Conservation (phyloP, 805 yeast species). For the Ogataea chonburiensis region DNA sequence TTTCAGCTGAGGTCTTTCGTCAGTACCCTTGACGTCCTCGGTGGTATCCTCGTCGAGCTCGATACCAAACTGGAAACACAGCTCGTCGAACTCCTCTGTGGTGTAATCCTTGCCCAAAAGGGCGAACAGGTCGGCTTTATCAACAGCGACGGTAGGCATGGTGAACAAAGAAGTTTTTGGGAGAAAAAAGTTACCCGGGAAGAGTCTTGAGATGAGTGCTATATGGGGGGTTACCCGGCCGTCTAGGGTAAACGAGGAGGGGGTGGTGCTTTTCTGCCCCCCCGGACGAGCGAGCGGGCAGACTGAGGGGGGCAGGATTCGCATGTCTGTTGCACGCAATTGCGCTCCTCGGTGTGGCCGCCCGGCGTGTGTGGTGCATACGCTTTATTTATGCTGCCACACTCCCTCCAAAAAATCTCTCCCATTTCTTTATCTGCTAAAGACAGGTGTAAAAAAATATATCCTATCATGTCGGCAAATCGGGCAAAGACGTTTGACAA, state of each 20-base stretch:
- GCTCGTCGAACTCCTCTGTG: constrained; percentile 91
- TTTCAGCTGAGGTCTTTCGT: constrained; percentile 93
- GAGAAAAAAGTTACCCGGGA: constrained; percentile 13
- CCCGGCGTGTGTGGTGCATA: too few relatives aligned
- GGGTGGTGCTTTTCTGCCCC: not conserved
- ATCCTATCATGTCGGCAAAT: constrained; percentile 44
- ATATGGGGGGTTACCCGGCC: constrained; percentile 10
- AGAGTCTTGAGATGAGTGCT: not conserved
- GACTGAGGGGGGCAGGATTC: too few relatives aligned
- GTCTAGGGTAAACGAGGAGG: not conserved
- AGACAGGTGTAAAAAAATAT: constrained; percentile 14
- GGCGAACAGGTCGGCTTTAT: constrained; percentile 86
- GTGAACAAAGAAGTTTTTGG: constrained; percentile 15
- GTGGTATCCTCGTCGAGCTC: constrained; percentile 98
- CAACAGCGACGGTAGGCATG: constrained; percentile 98
- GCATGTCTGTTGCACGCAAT: too few relatives aligned
- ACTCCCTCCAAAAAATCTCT: not conserved
- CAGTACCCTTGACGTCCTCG: constrained; percentile 63
- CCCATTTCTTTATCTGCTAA: constrained; percentile 5
- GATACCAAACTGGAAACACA: constrained; percentile 96
- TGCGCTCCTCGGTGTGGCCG: too few relatives aligned
- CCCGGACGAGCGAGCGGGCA: not conserved
- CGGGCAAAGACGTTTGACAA: constrained; percentile 79
- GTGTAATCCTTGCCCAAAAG: constrained; percentile 69
- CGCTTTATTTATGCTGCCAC: too few relatives aligned